phyloP scores from a whole-genome alignment of 768 basidiomycete genomes.

The Hygrocybe coccinea region DNA sequence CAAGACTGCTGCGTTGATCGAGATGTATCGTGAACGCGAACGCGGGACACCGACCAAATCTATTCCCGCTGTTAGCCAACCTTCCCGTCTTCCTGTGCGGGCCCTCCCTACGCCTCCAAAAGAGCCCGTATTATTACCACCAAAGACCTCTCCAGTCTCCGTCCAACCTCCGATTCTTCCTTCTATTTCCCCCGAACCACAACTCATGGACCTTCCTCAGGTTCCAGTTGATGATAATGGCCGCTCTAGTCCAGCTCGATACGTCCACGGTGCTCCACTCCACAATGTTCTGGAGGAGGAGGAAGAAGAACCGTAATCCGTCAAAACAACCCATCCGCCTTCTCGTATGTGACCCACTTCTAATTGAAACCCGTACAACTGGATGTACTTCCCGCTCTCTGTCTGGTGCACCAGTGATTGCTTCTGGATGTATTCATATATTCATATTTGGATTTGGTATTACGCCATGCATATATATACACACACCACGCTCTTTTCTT shows the following conservation, averaged over 20 bases:
- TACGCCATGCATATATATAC: background rate
- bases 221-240: constrained; percentile 44
- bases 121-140: constrained; percentile 19
- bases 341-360: background rate
- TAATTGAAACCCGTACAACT: background rate
- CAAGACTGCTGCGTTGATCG: constrained; percentile 75
- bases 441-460: background rate
- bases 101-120: constrained; percentile 19
- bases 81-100: constrained; percentile 41
- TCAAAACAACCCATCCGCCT: background rate
- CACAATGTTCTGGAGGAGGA: constrained; percentile 84
- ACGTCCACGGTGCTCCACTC: constrained; percentile 79
- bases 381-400: background rate
- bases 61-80: constrained; percentile 19
- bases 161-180: constrained; percentile 20
- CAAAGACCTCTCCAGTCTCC: constrained; percentile 22
- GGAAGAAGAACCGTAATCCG: constrained; percentile 47
- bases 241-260: constrained; percentile 62
- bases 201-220: constrained; percentile 30
- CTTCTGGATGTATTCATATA: background rate
- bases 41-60: constrained; percentile 30
- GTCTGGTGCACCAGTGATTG: too few species aligned
- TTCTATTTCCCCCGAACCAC: constrained; percentile 19
- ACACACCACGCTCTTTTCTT: background rate
- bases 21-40: constrained; percentile 79